phyloP scores from a whole-genome alignment of 208 protist genomes.

The Leishmania arabica region DNA sequence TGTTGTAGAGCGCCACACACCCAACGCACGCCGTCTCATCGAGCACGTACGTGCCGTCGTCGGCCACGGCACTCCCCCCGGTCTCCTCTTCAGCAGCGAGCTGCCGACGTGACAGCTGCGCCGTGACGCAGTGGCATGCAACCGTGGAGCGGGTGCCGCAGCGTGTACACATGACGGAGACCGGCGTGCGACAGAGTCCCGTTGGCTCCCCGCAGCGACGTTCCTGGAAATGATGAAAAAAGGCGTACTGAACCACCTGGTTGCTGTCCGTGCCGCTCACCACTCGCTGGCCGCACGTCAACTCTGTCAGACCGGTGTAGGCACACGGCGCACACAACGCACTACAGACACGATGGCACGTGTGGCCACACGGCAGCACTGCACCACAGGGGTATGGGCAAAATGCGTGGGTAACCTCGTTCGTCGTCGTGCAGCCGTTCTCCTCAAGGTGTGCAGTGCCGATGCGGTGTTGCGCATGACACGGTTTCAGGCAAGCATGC shows the following conservation, averaged over 20 bases:
- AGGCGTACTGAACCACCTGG: slow-evolving; percentile 47
- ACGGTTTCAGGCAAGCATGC: slow-evolving; percentile 74
- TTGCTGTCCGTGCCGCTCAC: slow-evolving; percentile 61
- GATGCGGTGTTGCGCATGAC: slow-evolving; percentile 46
- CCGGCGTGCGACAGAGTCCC: slow-evolving; percentile 47
- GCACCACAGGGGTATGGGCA: slow-evolving; percentile 81
- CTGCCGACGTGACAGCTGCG: slow-evolving; percentile 27
- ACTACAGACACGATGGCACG: slow-evolving; percentile 67
- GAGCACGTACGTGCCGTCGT: slow-evolving; percentile 31
- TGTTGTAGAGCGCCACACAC: slow-evolving; percentile 82
- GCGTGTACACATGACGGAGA: slow-evolving; percentile 65
- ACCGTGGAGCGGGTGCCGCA: slow-evolving; percentile 64
- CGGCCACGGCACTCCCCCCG: slow-evolving; percentile 17
- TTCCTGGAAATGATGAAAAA: slow-evolving; percentile 79
- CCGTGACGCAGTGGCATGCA: slow-evolving; percentile 52
- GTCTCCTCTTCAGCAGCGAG: slow-evolving; percentile 12
- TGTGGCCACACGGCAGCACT: slow-evolving; percentile 68
- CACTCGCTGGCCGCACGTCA: slow-evolving; percentile 84
- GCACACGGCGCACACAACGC: slow-evolving; percentile 72
- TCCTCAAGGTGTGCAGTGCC: background rate
- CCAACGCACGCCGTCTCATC: slow-evolving; percentile 65
- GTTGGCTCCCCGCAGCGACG: slow-evolving; percentile 55
- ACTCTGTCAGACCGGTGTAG: slow-evolving; percentile 64
- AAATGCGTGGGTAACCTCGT: slow-evolving; percentile 34
- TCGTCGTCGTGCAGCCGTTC: background rate